phyloP scores from a whole-genome alignment of 2,329 filamentous ascomycete species.

The Talaromyces sp. region DNA sequence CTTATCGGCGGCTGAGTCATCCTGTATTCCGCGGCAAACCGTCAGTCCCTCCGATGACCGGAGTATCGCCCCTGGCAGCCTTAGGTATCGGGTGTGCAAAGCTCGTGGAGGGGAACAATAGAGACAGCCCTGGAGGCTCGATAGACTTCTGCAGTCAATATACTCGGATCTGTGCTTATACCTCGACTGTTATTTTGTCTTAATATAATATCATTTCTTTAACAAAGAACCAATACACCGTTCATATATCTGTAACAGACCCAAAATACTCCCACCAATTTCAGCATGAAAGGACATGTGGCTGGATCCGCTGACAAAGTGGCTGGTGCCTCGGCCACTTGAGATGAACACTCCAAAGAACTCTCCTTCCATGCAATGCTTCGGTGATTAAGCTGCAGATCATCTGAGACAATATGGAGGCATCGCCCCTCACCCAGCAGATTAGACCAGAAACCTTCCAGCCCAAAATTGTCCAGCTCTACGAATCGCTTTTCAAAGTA shows the following conservation, averaged over 20 bases:
- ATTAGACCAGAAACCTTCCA: constrained; percentile 86
- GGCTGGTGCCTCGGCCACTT: constrained; percentile 24
- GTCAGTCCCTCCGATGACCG: constrained; percentile 11
- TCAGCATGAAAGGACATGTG: constrained; percentile 27
- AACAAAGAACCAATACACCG: not conserved
- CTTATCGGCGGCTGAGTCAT: constrained; percentile 26
- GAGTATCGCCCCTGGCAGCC: not conserved
- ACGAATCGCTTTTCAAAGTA: constrained; percentile 76
- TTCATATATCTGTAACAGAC: not conserved
- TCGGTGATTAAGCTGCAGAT: constrained; percentile 23
- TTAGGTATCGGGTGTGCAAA: not conserved
- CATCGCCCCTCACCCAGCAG: constrained; percentile 92
- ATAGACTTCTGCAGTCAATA: not conserved
- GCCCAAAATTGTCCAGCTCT: constrained; percentile 90
- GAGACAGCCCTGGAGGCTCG: not conserved
- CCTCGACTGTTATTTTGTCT: not conserved
- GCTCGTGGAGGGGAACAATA: not conserved
- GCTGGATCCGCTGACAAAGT: constrained; percentile 33
- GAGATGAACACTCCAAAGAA: constrained; percentile 10
- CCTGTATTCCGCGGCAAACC: not conserved
- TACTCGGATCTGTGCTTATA: not conserved
- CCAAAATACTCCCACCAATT: not conserved
- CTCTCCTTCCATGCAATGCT: constrained; percentile 18
- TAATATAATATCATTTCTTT: not conserved
- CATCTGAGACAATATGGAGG: constrained; percentile 65